Evolutionary conservation across 768 basidiomycete genomes (phyloP), one percentile per base, ranked within the genome.

Genomic region (Tylopilus balloui): DNA sequence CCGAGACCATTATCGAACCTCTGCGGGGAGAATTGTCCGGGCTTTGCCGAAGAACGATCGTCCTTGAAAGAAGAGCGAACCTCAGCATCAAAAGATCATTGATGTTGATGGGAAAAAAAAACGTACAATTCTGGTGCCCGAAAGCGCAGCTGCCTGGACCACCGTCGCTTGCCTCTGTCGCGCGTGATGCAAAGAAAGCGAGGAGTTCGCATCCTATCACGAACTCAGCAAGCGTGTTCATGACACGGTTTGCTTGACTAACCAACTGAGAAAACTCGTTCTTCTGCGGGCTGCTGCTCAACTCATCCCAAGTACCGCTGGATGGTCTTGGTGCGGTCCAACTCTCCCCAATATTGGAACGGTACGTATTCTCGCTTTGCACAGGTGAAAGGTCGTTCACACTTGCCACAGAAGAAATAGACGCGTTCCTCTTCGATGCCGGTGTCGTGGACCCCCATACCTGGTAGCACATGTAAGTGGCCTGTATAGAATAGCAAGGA

Each of bases 271-370:
- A 65, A 39, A 74, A 71, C 42, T 80, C 79, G 55, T 75, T 77
- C 62, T 73, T 77, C 56, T 75, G 69, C 14, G 78, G 75, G 49
- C 70, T 76, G 48, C 66, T 75, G 44, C 58, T 69, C 43, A 71
- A 54, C 50, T 84, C 84, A 48, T 82, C 84, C 83, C 84, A 86
- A 19, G 76, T 70, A 25, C 75, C 79, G 52, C 76, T 78, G 14
- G 74, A 66, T 23, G 79, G 67, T 39, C 82, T 71, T 4, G 78
- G 66, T 17, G 67, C 50, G n/a, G 69, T 67, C 81, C 83, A 84
- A 25, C 70, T 68, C 41, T 83, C 83, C 5, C 64, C 68, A 17
- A 78, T 60, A 50, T 68, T 73, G 19, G 73, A 57, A 42, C 77
- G 79, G 54, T 76, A 81, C 45, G 62, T 64, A 35, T 70, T 53